Conservation (phyloP, 352 stramenopile species). For the Phytophthora citrophthora region DNA sequence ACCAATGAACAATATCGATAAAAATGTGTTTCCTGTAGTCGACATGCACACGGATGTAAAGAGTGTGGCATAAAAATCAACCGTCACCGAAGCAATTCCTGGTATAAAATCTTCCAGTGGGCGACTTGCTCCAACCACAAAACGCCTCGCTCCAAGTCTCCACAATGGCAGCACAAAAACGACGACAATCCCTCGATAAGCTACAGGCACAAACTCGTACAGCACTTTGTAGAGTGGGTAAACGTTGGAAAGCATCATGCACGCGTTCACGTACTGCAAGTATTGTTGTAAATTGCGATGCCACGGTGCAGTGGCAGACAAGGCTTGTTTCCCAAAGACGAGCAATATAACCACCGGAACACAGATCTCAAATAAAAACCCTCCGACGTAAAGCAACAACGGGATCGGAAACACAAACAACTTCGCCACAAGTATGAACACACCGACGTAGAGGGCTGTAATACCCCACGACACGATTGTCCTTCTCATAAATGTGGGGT, state of each 20-base stretch:
- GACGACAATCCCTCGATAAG: neutral
- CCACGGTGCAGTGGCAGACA: neutral
- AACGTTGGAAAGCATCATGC: neutral
- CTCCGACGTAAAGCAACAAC: neutral
- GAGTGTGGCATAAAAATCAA: slow-evolving; percentile 17
- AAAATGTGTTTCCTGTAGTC: slow-evolving; percentile 2
- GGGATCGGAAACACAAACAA: neutral
- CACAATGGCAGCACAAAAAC: slow-evolving; percentile 5
- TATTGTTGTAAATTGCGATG: neutral
- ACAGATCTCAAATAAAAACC: neutral
- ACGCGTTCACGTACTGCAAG: neutral
- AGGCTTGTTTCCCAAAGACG: neutral
- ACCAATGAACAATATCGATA: slow-evolving; percentile 6
- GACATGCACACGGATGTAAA: slow-evolving; percentile 28
- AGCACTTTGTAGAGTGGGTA: slow-evolving; percentile 19
- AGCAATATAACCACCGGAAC: neutral
- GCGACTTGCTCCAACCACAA: slow-evolving; percentile 1
- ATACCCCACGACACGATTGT: neutral
- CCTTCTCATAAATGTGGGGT: neutral
- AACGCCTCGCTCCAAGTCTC: slow-evolving; percentile 11
- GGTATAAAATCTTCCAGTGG: slow-evolving; percentile 17
- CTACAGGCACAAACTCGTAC: slow-evolving; percentile 2
- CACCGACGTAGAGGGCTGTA: neutral
- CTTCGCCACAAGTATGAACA: neutral
- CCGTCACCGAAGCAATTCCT: slow-evolving; percentile 5